Base-by-base conservation (phyloP, 352 stramenopile species). In the Peronospora destructor region DNA sequence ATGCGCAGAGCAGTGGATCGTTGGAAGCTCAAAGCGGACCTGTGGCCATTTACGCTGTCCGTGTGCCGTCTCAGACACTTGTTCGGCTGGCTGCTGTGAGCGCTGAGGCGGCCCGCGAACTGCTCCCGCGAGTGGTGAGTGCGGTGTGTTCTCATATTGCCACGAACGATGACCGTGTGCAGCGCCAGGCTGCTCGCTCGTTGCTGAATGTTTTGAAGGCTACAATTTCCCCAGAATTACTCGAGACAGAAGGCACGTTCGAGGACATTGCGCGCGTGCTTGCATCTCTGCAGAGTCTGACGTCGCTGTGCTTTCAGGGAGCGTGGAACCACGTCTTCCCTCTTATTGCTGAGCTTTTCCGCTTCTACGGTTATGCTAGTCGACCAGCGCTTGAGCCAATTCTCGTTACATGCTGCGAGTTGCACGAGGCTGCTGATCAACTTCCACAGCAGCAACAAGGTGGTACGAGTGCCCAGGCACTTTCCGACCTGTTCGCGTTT, bases 241-340 rank as follows among this genome's bases (percentile, higher is more conserved):
- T 88, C 1, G 72, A 76, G 39, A 72, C 64, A 23, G 68, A 89
- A 52, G 61, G 61, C 40, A 76, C 75, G 13, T 73, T 72, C 36
- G 80, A 78, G 28, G 73, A 86, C 48, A 56, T 90, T 3, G 59
- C 65, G 25, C 80, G 83, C 32, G 68, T 91, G 29, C 56, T 93
- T 21, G 68, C 76, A 16, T 93, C 83, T 35, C 61, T 93, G 17
- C 65, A 90, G 57, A 87, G 76, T 52, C 68, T 94, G 6, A 81
- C 89, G 38, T 89, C 78, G 43, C 65, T 94, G 46, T 81, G 81
- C 33, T 94, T 89, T 65, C 84, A 91, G 59, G 49, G 61, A 13
- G 84, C 80, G 14, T 94, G 84, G 84, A 72, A 66, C 21, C 78
- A 89, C 41, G 57, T 90, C n/a, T 89, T 94, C 54, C 57, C 67